A percentile compares a stretch with the other conserved stretches of the same genome.
Evolutionary conservation across 768 basidiomycete species (phyloP).

Genomic region (Tricholoma sp.): DNA sequence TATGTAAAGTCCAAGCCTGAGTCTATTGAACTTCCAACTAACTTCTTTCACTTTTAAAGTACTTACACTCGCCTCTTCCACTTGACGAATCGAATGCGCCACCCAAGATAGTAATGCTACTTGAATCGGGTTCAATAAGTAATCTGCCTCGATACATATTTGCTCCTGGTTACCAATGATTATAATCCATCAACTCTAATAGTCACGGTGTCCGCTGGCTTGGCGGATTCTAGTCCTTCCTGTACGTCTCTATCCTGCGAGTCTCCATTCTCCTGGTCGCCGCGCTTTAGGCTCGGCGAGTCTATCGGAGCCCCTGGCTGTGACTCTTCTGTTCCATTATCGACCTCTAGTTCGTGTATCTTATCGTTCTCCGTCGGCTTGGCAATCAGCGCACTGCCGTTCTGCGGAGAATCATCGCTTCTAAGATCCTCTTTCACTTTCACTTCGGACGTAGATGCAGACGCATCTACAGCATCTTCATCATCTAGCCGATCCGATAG

Average conservation of each 20-base stretch:
- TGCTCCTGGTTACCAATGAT: neutral
- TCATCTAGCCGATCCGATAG: neutral
- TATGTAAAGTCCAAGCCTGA: neutral
- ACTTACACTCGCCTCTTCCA: too few species aligned
- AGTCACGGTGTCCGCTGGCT: constrained; percentile 8
- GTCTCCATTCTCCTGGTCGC: constrained; percentile 20
- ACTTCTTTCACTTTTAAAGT: too few species aligned
- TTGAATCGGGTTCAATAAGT: neutral
- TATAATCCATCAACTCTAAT: neutral
- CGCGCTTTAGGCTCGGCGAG: constrained; percentile 4
- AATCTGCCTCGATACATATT: too few species aligned
- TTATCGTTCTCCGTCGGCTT: neutral
- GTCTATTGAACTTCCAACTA: too few species aligned
- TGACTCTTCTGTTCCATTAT: neutral
- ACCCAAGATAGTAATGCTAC: neutral
- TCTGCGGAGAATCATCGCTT: neutral
- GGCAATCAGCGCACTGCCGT: neutral
- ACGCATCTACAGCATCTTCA: neutral
- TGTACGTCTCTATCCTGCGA: constrained; percentile 23
- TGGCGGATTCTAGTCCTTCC: constrained; percentile 22
- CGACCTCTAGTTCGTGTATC: neutral
- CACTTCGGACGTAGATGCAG: neutral
- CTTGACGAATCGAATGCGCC: too few species aligned
- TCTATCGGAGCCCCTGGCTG: neutral
- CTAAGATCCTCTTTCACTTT: neutral